A percentile compares a stretch with the other conserved stretches of the same genome.
Evolutionary conservation across 495 filamentous ascomycete genomes (phyloP).

Genomic region (Penicillium goetzii): DNA sequence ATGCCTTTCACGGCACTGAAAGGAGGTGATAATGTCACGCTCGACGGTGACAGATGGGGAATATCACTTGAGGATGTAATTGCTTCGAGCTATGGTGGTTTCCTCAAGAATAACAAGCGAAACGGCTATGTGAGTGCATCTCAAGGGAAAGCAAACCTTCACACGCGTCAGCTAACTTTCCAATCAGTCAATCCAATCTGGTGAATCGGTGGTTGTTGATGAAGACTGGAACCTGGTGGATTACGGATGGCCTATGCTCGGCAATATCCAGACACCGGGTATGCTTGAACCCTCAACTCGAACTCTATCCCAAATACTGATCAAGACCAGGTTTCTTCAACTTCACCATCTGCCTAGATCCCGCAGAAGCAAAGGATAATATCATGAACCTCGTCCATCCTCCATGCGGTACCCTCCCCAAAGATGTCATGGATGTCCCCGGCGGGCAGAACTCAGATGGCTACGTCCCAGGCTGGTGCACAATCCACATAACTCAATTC

Average conservation of each 20-base stretch:
- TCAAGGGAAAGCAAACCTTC: background rate
- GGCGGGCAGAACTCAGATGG: background rate
- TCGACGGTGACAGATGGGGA: background rate
- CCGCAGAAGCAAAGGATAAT: background rate
- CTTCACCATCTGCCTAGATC: constrained; percentile 1
- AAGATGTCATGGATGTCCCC: background rate
- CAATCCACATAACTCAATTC: constrained; percentile 1
- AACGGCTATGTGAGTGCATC: background rate
- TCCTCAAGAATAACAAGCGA: constrained; percentile 1
- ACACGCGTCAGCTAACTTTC: background rate
- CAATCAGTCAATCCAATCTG: background rate
- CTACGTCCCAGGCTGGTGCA: background rate
- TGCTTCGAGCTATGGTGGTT: background rate
- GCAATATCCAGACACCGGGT: background rate
- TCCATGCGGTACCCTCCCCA: background rate
- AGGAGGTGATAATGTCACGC: background rate
- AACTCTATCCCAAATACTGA: background rate
- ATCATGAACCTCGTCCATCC: background rate
- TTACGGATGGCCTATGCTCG: constrained; percentile 1
- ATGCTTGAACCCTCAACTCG: background rate
- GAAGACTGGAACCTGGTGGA: background rate
- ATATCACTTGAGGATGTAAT: background rate
- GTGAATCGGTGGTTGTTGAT: background rate
- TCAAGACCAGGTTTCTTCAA: background rate
- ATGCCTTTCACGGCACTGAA: background rate